Base-by-base conservation (phyloP, 192 early-diverging fungal genomes). In the Entomortierella lignicola region DNA sequence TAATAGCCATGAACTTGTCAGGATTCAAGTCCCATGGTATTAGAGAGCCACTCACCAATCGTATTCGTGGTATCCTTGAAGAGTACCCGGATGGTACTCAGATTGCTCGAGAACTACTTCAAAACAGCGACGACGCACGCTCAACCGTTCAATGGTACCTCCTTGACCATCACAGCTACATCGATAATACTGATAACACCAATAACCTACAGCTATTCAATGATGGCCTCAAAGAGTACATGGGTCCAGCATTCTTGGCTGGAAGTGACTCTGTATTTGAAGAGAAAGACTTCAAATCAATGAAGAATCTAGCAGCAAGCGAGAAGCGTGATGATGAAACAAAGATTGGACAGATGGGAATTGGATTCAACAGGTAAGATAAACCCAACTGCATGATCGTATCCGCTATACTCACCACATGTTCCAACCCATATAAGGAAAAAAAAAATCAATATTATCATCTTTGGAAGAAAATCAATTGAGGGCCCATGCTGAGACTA, bases 1-100 rank as follows among this genome's bases (percentile, higher is more conserved):
- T n/a, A 37, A 37, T 37, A 10, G 10, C 34, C 10, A 37, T 37
- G 5, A 4, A 37, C 27, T 61, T 58, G 42, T 57, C 26, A 0
- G 37, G 53, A 7, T 54, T 80, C n/a, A n/a, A 56, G 8, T 53
- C 54, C 0, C 59, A 53, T 25, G 55, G 53, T 13, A 60, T 72
- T 10, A 17, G 43, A 10, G 77, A 67, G 50, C 69, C 82, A 6
- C 29, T 72, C 25, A 83, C 82, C 0, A 55, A 53, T 20, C 65
- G 68, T 25, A 77, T 85, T 23, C 26, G 31, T 8, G 71, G 64
- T 6, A 80, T 84, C 8, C 63, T 84, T 0, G 61, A 77, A 20
- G 81, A 84, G 17, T 84, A 84, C 26, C 83, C 83, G 1, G 83
- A 84, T 25, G 82, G 83, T 1, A 67, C 81, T 4, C 83, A 84